These are phyloP conservation scores for Ensete ventricosum DNA, from an alignment of 176 grass and related monocot species.

Conservation along the genomic window DNA sequence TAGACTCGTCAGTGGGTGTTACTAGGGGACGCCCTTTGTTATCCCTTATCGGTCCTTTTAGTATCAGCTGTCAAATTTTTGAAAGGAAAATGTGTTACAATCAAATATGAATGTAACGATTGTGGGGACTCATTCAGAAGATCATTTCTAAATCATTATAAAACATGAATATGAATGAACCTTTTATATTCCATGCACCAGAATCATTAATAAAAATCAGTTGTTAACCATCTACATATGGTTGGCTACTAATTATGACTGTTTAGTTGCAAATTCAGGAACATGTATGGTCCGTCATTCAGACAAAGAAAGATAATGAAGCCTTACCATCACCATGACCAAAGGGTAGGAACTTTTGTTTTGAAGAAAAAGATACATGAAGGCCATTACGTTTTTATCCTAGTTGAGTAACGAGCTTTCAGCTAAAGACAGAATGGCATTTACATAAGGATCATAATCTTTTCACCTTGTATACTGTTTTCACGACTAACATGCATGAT, in stretches of 20 bases:
- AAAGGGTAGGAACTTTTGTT: no score
- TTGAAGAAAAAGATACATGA: no score
- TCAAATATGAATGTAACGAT: neutral
- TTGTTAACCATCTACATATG: neutral
- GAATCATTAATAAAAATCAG: neutral
- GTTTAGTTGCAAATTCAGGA: no score
- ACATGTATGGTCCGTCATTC: no score
- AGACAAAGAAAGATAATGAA: no score
- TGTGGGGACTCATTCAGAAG: neutral
- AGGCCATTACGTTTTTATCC: no score
- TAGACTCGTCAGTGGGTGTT: slow-evolving; percentile 70
- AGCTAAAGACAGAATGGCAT: no score
- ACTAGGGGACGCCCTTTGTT: slow-evolving; percentile 32
- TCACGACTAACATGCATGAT: no score
- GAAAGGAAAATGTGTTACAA: neutral
- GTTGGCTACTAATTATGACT: neutral
- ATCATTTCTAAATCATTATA: neutral
- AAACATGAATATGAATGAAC: neutral
- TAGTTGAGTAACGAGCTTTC: no score
- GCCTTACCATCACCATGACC: no score
- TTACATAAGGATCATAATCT: no score
- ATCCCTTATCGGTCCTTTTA: slow-evolving; percentile 43
- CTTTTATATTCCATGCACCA: neutral
- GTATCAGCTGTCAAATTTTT: slow-evolving; percentile 32
- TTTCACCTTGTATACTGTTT: no score